phyloP scores from a whole-genome alignment of 768 basidiomycete species.

The Collybiopsis confluens region DNA sequence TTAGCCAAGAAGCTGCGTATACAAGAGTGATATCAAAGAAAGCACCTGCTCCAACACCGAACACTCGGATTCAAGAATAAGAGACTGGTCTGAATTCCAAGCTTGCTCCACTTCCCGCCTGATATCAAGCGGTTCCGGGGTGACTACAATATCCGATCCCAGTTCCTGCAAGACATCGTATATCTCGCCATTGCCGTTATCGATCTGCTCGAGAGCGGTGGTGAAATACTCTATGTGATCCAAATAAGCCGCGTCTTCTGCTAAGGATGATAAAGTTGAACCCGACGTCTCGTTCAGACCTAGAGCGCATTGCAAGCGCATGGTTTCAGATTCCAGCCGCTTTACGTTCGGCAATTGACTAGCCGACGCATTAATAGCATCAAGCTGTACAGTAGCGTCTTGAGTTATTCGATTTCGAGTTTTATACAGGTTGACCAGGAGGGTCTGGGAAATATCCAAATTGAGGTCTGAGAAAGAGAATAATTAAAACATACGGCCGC shows the following conservation, averaged over 20 bases:
- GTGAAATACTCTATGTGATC: not conserved
- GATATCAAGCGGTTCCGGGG: constrained; percentile 15
- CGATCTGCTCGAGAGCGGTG: not conserved
- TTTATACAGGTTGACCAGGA: not conserved
- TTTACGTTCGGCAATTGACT: not conserved
- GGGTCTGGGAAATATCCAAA: not conserved
- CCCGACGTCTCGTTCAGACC: not conserved
- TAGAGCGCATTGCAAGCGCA: not conserved
- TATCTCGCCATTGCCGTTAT: not conserved
- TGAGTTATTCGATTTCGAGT: not conserved
- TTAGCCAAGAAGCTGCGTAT: not conserved
- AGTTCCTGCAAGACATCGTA: constrained; percentile 4
- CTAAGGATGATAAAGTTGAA: not conserved
- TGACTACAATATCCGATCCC: not conserved
- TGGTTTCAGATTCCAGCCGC: not conserved
- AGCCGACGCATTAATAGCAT: not conserved
- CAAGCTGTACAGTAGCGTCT: not conserved
- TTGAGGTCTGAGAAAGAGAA: not conserved
- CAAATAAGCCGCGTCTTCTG: not conserved
- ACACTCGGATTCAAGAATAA: constrained; percentile 18
- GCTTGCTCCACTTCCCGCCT: constrained; percentile 22
- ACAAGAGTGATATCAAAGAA: not conserved
- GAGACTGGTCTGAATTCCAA: constrained; percentile 26
- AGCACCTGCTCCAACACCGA: constrained; percentile 23
- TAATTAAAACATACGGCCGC: not conserved